Evolutionary conservation across 192 early-diverging fungal genomes (phyloP).

Genomic region (Podochytrium sp.): DNA sequence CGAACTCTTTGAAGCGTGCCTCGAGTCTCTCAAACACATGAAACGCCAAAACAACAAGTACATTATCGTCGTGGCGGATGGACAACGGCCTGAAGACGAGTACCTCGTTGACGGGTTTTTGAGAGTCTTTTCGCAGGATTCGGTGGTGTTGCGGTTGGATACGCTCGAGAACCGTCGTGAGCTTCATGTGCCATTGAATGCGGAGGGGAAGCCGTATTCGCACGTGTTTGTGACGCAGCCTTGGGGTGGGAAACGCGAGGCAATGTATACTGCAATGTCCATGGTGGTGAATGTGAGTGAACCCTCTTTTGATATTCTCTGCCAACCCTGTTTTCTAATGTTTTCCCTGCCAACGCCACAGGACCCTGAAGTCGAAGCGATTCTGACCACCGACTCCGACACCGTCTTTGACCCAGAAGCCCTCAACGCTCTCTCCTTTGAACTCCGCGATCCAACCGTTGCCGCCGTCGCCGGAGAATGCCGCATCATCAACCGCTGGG

Average conservation of each 20-base stretch:
- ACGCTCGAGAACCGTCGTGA: not conserved
- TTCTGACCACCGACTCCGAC: conserved; percentile 68
- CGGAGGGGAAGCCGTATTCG: not conserved
- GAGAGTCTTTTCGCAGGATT: not conserved
- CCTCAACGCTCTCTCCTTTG: conserved; percentile 53
- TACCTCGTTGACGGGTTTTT: conserved; percentile 38
- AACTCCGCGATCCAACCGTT: conserved; percentile 46
- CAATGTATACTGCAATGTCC: conserved; percentile 25
- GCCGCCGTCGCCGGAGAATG: conserved; percentile 61
- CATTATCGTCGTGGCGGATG: conserved; percentile 38
- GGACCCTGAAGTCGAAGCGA: conserved; percentile 44
- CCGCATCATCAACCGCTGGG: conserved; percentile 59
- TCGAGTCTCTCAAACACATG: conserved; percentile 23
- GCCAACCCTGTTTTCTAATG: too few species aligned
- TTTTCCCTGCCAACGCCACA: too few species aligned
- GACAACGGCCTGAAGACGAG: conserved; percentile 34
- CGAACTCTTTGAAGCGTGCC: conserved; percentile 26
- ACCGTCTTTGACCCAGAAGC: conserved; percentile 59
- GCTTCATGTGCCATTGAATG: not conserved
- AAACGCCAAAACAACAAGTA: conserved; percentile 34
- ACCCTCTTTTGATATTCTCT: not conserved
- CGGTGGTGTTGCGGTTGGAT: conserved; percentile 11
- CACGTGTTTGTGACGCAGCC: conserved; percentile 2
- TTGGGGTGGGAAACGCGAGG: conserved; percentile 35
- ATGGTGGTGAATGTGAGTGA: not conserved